Evolutionary conservation across 176 grass and related monocot species (phyloP).

Genomic region (Carex kokanica): DNA sequence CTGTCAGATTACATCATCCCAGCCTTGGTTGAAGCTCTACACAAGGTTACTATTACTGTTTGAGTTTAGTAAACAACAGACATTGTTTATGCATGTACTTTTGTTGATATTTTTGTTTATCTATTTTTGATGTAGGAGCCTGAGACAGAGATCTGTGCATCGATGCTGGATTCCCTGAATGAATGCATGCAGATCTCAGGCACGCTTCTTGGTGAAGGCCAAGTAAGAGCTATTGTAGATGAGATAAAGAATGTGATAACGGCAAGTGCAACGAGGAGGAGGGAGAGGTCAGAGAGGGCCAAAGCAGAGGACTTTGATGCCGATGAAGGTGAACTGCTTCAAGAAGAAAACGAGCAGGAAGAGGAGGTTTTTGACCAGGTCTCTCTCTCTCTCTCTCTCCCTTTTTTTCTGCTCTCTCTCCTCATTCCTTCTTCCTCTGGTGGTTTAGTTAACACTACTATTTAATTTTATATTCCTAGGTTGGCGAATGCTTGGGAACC

Average conservation of each 20-base stretch:
- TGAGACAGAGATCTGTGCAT: constrained; percentile 89
- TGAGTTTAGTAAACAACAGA: background rate
- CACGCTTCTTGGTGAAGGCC: constrained; percentile 70
- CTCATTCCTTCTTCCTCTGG: background rate
- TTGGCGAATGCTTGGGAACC: constrained; percentile 92
- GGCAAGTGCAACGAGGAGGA: constrained; percentile 88
- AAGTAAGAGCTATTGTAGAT: constrained; percentile 83
- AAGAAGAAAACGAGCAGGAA: constrained; percentile 99
- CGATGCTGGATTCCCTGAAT: constrained; percentile 91
- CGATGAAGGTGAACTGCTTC: constrained; percentile 90
- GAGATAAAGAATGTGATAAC: constrained; percentile 99
- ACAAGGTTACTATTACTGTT: constrained; percentile 52
- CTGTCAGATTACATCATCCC: constrained; percentile 97
- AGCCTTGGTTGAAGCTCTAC: constrained; percentile 92
- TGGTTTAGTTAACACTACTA: constrained; percentile 20
- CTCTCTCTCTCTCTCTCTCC: background rate
- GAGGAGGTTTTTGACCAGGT: constrained; percentile 99
- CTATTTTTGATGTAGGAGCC: constrained; percentile 59
- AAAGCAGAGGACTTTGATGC: constrained; percentile 99
- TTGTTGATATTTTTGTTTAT: constrained; percentile 13
- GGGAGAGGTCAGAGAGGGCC: constrained; percentile 70
- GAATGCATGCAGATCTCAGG: constrained; percentile 97
- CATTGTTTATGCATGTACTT: background rate
- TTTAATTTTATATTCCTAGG: constrained; percentile 42
- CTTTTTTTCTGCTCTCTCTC: background rate